Conservation (phyloP, 169 alveolate genomes). For the Plasmodium berghei region DNA sequence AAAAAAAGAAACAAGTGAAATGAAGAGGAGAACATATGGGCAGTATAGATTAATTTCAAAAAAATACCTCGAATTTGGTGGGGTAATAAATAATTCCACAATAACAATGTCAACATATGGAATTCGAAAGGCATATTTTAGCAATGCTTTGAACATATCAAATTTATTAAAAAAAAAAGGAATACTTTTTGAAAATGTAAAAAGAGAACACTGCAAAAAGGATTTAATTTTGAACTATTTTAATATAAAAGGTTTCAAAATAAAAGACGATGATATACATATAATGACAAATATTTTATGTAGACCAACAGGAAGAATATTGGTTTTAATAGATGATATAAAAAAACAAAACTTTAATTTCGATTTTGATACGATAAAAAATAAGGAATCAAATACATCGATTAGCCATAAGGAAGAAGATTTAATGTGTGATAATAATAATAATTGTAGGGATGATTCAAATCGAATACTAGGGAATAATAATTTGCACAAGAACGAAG, state of each 20-base stretch:
- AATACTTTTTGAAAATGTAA: conserved; percentile 70
- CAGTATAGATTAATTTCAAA: too few species aligned
- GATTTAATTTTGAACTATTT: conserved; percentile 55
- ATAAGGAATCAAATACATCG: background rate
- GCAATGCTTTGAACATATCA: conserved; percentile 47
- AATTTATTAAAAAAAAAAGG: conserved; percentile 61
- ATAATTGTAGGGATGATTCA: too few species aligned
- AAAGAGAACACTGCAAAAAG: conserved; percentile 63
- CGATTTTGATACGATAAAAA: conserved; percentile 47
- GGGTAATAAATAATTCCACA: too few species aligned
- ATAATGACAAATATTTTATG: conserved; percentile 84
- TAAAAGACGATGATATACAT: conserved; percentile 81
- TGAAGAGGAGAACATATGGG: too few species aligned
- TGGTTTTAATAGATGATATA: conserved; percentile 78
- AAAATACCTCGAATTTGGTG: too few species aligned
- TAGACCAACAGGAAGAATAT: conserved; percentile 81
- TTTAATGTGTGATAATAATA: conserved; percentile 1
- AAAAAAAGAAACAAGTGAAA: too few species aligned
- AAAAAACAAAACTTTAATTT: conserved; percentile 81
- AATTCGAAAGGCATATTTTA: conserved; percentile 18
- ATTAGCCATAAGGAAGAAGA: background rate
- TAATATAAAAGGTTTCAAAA: conserved; percentile 76
- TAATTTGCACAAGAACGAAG: background rate
- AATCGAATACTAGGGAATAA: background rate
- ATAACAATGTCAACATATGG: conserved; percentile 3